Base-by-base conservation (phyloP, 1,284 basidiomycete species). In the Naganishia liquefaciens region DNA sequence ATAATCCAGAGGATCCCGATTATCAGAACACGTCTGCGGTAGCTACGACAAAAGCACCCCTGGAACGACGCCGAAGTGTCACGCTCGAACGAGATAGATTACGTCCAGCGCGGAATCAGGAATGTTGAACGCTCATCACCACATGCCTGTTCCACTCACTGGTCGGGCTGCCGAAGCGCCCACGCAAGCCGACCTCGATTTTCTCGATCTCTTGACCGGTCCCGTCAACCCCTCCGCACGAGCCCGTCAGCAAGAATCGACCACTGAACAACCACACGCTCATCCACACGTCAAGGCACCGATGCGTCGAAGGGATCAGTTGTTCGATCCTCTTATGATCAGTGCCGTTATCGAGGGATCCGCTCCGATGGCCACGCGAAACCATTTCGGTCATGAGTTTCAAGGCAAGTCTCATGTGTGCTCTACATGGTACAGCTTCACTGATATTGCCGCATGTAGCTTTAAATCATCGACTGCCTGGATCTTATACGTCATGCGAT, bases 371-470 rank as follows among this genome's bases (percentile, higher is more conserved):
- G 67, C 78, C 23, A 74, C 75, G 5, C 69, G 77, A 44, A 77
- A 79, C 69, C 78, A 79, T 69, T 71, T 78, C 42, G 75, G 75
- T 5, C 78, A 79, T 70, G 77, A 76, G 15, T 54, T 68, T 40
- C 62, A 63, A 21, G 68, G 72, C 72, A 54, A 66, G 73, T 72
- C 19, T 23, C 11, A 9, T 43, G 10, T 19, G 33, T 17, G 7
- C 43, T n/a, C 2, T 23, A 23, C 21, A 2, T 25, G 46, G 21
- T 25, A 49, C 37, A 10, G 28, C 19, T 28, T 30, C 13, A 27
- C 51, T 23, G 37, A 17, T 46, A 21, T 30, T 30, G 10, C 23
- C 39, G 27, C 15, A 30, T 39, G 10, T 39, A 54, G 46, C 58
- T 72, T 71, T 69, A 37, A 72, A 43, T 37, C 50, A 25, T 10